Conservation (phyloP, 2,329 filamentous ascomycete species). For the Knufia petricola region DNA sequence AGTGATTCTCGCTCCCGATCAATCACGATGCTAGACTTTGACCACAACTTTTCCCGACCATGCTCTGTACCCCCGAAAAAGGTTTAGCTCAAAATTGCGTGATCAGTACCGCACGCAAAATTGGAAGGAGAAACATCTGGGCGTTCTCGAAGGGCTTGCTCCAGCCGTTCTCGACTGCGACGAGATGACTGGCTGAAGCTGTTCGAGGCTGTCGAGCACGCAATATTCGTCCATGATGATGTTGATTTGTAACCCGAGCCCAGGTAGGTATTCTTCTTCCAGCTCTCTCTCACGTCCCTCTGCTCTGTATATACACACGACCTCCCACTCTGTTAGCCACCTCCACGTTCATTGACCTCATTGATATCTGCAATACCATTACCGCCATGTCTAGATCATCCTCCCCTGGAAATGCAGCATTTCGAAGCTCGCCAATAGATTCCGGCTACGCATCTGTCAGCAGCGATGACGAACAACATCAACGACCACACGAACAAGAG, state of each 20-base stretch:
- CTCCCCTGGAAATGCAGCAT: constrained; percentile 25
- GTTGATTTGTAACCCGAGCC: constrained; percentile 9
- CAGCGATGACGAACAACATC: constrained; percentile 51
- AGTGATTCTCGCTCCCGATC: background rate
- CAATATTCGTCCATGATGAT: constrained; percentile 6
- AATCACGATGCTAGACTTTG: background rate
- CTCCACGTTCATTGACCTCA: background rate
- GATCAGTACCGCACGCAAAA: background rate
- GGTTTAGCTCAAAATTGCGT: background rate
- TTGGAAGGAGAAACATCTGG: constrained; percentile 4
- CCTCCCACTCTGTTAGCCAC: background rate
- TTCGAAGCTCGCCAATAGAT: constrained; percentile 43
- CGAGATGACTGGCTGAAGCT: constrained; percentile 3
- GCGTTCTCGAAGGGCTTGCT: background rate
- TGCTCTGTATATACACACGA: constrained; percentile 1
- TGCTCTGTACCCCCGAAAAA: background rate
- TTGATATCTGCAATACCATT: constrained; percentile 8
- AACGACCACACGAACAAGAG: too few relatives aligned
- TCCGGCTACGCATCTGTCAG: constrained; percentile 75
- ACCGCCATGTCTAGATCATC: constrained; percentile 15
- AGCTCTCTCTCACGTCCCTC: background rate
- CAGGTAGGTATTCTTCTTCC: constrained; percentile 1
- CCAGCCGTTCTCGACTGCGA: constrained; percentile 6
- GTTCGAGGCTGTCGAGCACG: constrained; percentile 5
- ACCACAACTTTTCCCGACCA: background rate